These are phyloP conservation scores for Dryas alaskensis DNA, from an alignment of 306 rosid genomes.

Conservation along the genomic window DNA sequence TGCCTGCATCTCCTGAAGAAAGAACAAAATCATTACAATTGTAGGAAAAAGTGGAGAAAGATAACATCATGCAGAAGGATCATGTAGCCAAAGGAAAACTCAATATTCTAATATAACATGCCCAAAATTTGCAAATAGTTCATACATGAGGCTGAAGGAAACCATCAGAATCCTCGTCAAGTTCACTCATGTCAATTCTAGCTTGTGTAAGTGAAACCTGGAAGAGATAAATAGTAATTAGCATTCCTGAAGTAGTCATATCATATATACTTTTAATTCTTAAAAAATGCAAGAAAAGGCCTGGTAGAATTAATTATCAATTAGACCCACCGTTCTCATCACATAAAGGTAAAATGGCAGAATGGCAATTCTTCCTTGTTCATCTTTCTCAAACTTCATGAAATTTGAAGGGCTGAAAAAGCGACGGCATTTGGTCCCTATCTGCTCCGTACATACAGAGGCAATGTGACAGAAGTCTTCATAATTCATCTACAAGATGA, in stretches of 20 bases:
- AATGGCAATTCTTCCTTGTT: constrained; percentile 98
- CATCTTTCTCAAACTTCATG: constrained; percentile 99
- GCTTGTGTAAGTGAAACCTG: constrained; percentile 99
- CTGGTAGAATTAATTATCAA: constrained; percentile 1
- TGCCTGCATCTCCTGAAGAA: constrained; percentile 82
- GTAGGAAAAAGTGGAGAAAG: background rate
- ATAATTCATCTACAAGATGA: constrained; percentile 82
- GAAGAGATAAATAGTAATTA: constrained; percentile 35
- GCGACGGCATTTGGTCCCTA: constrained; percentile 90
- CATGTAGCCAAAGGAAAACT: background rate
- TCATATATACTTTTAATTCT: background rate
- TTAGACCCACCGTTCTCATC: constrained; percentile 85
- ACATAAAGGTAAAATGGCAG: constrained; percentile 98
- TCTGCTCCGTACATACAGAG: constrained; percentile 96
- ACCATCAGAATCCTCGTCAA: constrained; percentile 97
- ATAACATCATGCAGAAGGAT: background rate
- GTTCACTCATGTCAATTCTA: constrained; percentile 98
- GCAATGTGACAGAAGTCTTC: constrained; percentile 99
- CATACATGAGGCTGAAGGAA: constrained; percentile 87
- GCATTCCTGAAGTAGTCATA: background rate
- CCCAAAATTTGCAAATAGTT: constrained; percentile 28
- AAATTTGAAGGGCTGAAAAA: constrained; percentile 99
- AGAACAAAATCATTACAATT: constrained; percentile 11
- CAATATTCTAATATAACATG: constrained; percentile 20
- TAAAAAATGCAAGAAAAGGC: constrained; percentile 13